These are phyloP conservation scores for Heracleum sosnowskyi DNA, from an alignment of 129 eudicot species.

Conservation along the genomic window DNA sequence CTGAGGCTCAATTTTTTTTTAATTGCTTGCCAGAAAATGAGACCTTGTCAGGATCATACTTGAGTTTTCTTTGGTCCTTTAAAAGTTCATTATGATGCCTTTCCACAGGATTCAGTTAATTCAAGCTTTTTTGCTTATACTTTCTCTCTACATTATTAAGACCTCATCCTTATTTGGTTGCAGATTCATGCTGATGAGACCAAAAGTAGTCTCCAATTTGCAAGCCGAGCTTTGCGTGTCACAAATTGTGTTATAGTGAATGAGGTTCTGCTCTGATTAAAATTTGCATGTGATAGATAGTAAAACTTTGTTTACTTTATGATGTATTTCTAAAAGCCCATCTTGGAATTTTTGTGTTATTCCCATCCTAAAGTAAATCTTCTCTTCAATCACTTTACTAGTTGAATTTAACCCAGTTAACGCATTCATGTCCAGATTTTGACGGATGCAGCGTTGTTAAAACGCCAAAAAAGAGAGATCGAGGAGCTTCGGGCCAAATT, in stretches of 20 bases:
- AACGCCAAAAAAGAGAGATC: slow-evolving; percentile 97
- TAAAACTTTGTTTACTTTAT: slow-evolving; percentile 13
- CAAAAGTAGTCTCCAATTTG: slow-evolving; percentile 97
- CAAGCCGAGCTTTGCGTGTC: slow-evolving; percentile 96
- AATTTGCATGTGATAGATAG: slow-evolving; percentile 3
- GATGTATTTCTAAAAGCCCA: not conserved
- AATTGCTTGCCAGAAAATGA: not conserved
- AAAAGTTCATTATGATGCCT: not conserved
- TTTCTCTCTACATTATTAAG: not conserved
- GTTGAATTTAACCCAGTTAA: slow-evolving; percentile 8
- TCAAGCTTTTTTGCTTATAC: not conserved
- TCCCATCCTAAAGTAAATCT: not conserved
- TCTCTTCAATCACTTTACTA: not conserved
- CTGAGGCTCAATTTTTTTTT: not conserved
- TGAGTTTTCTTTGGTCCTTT: not conserved
- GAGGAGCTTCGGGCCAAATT: slow-evolving; percentile 94
- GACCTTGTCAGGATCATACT: not conserved
- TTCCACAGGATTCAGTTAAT: not conserved
- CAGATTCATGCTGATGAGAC: slow-evolving; percentile 99
- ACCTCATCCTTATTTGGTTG: slow-evolving; percentile 4
- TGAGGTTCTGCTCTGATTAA: slow-evolving; percentile 47
- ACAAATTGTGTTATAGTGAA: slow-evolving; percentile 96
- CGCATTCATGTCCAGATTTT: slow-evolving; percentile 47
- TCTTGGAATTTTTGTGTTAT: not conserved
- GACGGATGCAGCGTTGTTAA: slow-evolving; percentile 97